Percentiles rank a stretch among this genome's conserved stretches.
Conservation (phyloP, 805 yeast genomes). For the Torulaspora indica region DNA sequence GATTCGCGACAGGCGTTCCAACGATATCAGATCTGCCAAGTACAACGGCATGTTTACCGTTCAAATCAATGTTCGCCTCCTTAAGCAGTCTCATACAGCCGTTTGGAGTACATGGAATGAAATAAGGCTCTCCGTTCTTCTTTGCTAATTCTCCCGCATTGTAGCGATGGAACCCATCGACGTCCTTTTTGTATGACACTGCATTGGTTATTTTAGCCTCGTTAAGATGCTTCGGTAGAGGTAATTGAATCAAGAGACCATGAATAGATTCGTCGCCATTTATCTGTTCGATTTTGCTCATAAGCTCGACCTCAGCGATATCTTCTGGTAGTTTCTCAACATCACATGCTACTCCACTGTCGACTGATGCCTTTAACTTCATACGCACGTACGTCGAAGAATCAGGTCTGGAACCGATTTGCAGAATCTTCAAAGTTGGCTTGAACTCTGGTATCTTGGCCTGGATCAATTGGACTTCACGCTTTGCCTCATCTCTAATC, state of each 20-base stretch:
- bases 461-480: slow-evolving; percentile 35
- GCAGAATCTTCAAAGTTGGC: slow-evolving; percentile 66
- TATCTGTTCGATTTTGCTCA: slow-evolving; percentile 49
- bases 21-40: slow-evolving; percentile 84
- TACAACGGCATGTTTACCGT: slow-evolving; percentile 75
- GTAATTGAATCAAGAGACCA: slow-evolving; percentile 73
- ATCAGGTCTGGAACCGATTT: slow-evolving; percentile 73
- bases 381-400: slow-evolving; percentile 76
- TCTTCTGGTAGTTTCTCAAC: slow-evolving; percentile 55
- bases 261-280: slow-evolving; percentile 59
- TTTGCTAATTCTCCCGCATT: slow-evolving; percentile 75
- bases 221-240: slow-evolving; percentile 66
- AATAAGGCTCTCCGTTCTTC: slow-evolving; percentile 64
- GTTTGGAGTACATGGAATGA: slow-evolving; percentile 80
- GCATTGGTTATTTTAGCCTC: slow-evolving; percentile 64
- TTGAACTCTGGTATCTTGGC: slow-evolving; percentile 47
- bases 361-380: slow-evolving; percentile 73
- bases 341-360: slow-evolving; percentile 59
- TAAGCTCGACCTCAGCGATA: slow-evolving; percentile 51
- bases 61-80: slow-evolving; percentile 49
- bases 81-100: slow-evolving; percentile 66
- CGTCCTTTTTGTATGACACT: slow-evolving; percentile 65
- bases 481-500: slow-evolving; percentile 42
- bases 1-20: slow-evolving; percentile 72
- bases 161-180: slow-evolving; percentile 76